Conservation (phyloP, 495 filamentous ascomycete species). For the Trichocladium uniseriatum region DNA sequence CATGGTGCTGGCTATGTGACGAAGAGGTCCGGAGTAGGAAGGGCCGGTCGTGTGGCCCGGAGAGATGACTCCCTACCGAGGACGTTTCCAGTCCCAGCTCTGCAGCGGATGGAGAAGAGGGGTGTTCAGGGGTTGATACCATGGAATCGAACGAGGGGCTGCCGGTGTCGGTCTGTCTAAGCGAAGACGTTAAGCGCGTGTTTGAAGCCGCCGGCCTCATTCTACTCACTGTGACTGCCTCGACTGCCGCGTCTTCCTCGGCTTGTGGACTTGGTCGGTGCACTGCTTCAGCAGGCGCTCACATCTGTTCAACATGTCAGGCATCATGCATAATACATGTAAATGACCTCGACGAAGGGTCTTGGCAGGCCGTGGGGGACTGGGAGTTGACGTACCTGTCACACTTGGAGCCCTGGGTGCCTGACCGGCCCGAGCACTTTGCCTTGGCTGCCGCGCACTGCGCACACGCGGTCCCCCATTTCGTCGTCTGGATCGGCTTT, state of each 20-base stretch:
- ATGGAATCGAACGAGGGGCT: constrained; percentile 1
- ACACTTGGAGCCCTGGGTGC: not conserved
- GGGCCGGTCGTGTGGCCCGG: not conserved
- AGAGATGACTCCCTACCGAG: not conserved
- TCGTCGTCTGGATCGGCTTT: constrained; percentile 3
- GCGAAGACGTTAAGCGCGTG: no score
- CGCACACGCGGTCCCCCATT: constrained; percentile 11
- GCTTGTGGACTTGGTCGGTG: constrained; percentile 9
- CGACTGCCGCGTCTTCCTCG: constrained; percentile 6
- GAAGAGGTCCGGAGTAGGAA: not conserved
- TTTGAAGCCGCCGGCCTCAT: no score
- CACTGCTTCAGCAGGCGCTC: constrained; percentile 13
- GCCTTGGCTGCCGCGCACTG: constrained; percentile 11
- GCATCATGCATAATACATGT: not conserved
- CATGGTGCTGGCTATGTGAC: not conserved
- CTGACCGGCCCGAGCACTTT: constrained; percentile 7
- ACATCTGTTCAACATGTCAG: not conserved
- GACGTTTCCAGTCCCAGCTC: not conserved
- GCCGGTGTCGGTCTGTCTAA: not conserved
- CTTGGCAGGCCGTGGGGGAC: no score
- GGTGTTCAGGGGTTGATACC: constrained; percentile 8
- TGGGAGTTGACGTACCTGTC: constrained; percentile 1
- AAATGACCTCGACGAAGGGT: no score
- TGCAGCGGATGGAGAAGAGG: not conserved
- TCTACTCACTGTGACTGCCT: constrained; percentile 8